Base-by-base conservation (phyloP, 345 rosid genomes). In the Hirschfeldia incana region DNA sequence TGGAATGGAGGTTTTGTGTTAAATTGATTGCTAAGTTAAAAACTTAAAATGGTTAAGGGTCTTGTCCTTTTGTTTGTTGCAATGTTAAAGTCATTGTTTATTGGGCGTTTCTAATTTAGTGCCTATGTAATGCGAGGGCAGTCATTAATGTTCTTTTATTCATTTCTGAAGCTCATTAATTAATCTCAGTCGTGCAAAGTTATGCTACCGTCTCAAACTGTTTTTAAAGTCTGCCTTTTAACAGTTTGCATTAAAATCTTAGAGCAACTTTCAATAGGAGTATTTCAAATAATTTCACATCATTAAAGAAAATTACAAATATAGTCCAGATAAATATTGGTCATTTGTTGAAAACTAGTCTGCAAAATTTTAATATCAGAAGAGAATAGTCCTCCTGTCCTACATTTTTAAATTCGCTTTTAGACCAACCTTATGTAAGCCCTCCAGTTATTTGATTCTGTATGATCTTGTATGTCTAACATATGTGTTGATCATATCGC, bases 401-500 rank as follows among this genome's bases (percentile, higher is more conserved):
- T 55, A 55, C 9, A 55, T 16, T 6, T 55, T 16, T 16, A 8
- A 55, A 2, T 55, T 55, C 3, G 60, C 27, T 55, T 55, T 16
- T 55, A 55, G 17, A 51, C 8, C 27, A 55, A 55, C 26, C 27
- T 6, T 7, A 16, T 16, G 11, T 16, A 55, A 55, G 28, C 28
- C 6, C 60, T 55, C 27, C 27, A 16, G 60, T 55, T 6, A 10
- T 55, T 55, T 2, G 60, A 55, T 7, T 55, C 17, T 29, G 34
- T 6, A 17, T 57, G 17, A 6, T 70, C 58, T n/a, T 51, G 58
- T 51, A 5, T 15, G 57, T 5, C 17, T 51, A 46, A 9, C 15
- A 12, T 53, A 5, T 15, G 8, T 2, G 7, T 53, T 53, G 59
- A 89, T 88, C 92, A 87, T 89, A 85, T 73, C 90, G 87, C 90